These are phyloP conservation scores for Verticillium klebahnii DNA, from an alignment of 2,329 filamentous ascomycete species.

Conservation along the genomic window DNA sequence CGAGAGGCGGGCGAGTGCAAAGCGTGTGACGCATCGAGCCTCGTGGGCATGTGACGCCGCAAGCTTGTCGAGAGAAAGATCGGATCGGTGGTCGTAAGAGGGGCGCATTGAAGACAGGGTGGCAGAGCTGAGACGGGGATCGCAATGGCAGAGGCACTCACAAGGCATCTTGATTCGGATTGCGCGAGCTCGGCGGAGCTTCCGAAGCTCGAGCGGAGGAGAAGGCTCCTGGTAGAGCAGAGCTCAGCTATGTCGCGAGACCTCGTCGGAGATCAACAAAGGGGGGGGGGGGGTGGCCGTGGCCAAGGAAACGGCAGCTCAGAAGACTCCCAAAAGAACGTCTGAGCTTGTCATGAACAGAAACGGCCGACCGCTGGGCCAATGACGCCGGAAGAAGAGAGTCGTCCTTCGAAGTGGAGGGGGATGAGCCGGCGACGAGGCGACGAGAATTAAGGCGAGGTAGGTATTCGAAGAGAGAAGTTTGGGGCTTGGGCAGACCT, in stretches of 20 bases:
- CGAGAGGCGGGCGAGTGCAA: constrained; percentile 4
- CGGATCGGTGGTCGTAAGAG: background rate
- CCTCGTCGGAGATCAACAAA: constrained; percentile 11
- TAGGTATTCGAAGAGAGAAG: constrained; percentile 9
- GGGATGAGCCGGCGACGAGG: constrained; percentile 8
- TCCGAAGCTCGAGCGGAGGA: constrained; percentile 8
- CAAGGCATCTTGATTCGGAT: constrained; percentile 17
- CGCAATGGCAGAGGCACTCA: constrained; percentile 11
- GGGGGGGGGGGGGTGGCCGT: constrained; percentile 9
- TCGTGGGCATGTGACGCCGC: background rate
- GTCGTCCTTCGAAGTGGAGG: constrained; percentile 10
- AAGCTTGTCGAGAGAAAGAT: background rate
- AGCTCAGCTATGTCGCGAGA: constrained; percentile 14
- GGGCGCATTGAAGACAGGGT: background rate
- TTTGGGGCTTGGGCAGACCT: constrained; percentile 9
- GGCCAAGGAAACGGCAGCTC: constrained; percentile 7
- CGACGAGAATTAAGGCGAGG: constrained; percentile 9
- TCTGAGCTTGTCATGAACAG: constrained; percentile 15
- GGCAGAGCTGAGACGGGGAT: background rate
- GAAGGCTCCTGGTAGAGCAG: background rate
- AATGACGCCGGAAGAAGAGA: constrained; percentile 9
- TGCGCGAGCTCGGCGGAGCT: constrained; percentile 10
- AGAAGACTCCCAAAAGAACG: constrained; percentile 12
- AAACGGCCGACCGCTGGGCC: constrained; percentile 11
- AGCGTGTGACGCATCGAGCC: background rate